Base-by-base conservation (phyloP, 106 monocot genomes). In the Narthecium ossifragum region DNA sequence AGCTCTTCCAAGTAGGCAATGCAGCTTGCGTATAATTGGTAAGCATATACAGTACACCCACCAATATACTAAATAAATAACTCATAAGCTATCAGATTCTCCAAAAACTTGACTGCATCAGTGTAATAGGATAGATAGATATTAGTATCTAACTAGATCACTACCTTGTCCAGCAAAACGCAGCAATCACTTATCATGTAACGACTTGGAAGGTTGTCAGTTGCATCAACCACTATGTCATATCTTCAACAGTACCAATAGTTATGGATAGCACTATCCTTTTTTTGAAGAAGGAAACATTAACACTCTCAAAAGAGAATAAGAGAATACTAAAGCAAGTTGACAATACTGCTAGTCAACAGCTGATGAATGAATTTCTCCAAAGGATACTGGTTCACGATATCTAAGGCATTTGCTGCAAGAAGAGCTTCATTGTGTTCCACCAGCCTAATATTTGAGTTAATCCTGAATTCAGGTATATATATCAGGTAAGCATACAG, bases 101-200 rank as follows among this genome's bases (percentile, higher is more conserved):
- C n/a, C n/a, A n/a, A n/a, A n/a, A n/a, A n/a, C n/a, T n/a, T n/a
- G n/a, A n/a, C n/a, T n/a, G n/a, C n/a, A n/a, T n/a, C n/a, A n/a
- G n/a, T n/a, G n/a, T n/a, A n/a, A n/a, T n/a, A n/a, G n/a, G n/a
- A n/a, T n/a, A n/a, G n/a, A n/a, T n/a, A 46, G 17, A n/a, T 60
- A 47, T 1, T 12, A 48, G 29, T n/a, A 61, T 23, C 34, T 12
- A 32, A 28, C 24, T 15, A 34, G 55, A 60, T 2, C 26, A 62
- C 38, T 79, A 98, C 98, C 91, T 98, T 98, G 43, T 79, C 57
- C 59, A 98, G 67, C 49, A 98, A 59, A 60, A 90, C 87, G 75
- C 98, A 98, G 46, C 98, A 91, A 58, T 98, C 98, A 70, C 71
- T 98, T 12, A 98, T 98, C 90, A 98, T 86, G 60, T 98, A 98